Evolutionary conservation across 257 asterid genomes (phyloP).

Genomic region (Marsdenia floribunda): DNA sequence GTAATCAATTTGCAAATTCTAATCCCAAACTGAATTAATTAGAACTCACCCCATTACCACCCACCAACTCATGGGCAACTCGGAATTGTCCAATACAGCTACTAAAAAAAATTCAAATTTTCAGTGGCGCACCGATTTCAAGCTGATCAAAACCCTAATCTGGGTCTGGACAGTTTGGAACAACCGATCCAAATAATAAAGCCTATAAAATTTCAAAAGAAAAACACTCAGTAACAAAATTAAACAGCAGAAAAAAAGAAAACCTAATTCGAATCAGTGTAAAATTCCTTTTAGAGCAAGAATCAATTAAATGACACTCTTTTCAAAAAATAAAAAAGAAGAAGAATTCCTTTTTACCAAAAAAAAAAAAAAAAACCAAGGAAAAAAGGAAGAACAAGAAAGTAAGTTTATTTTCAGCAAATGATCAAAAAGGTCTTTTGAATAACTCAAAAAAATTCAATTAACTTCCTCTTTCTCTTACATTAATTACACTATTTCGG

Average conservation of each 20-base stretch:
- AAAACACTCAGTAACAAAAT: conserved; percentile 11
- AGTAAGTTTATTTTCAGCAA: neutral
- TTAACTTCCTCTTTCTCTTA: neutral
- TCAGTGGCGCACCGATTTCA: conserved; percentile 13
- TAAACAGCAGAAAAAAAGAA: neutral
- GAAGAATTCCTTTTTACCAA: neutral
- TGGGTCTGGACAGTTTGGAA: conserved; percentile 3
- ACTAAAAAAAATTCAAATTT: conserved; percentile 7
- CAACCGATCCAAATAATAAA: conserved; percentile 16
- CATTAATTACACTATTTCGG: neutral
- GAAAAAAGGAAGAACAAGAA: neutral
- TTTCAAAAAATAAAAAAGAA: neutral
- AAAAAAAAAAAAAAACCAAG: too few species aligned
- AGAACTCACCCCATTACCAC: conserved; percentile 1
- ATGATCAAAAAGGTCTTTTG: conserved; percentile 14
- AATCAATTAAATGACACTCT: neutral
- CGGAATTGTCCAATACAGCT: conserved; percentile 4
- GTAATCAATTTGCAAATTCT: conserved; percentile 11
- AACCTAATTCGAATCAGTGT: neutral
- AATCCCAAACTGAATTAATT: conserved; percentile 7
- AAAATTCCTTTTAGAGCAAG: neutral
- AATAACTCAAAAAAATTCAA: neutral
- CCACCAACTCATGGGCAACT: neutral
- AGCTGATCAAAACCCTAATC: conserved; percentile 24
- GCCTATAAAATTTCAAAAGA: conserved; percentile 12